These are phyloP conservation scores for Dendrobium chrysotoxum DNA, from an alignment of 106 monocot genomes.

Conservation along the genomic window DNA sequence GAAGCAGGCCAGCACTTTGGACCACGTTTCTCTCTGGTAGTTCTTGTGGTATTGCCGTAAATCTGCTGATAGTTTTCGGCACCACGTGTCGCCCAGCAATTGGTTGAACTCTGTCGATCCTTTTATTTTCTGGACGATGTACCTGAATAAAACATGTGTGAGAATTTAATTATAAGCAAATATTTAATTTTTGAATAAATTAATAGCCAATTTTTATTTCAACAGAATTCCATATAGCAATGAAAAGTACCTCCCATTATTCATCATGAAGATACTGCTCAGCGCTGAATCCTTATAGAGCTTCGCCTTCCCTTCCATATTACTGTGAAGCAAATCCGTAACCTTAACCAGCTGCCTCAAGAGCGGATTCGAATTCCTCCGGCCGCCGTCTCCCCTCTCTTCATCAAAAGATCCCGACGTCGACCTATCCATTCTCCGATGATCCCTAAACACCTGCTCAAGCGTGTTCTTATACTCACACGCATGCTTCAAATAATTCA, in stretches of 20 bases:
- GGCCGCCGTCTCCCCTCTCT: neutral
- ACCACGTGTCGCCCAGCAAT: constrained; percentile 20
- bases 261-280: constrained; percentile 67
- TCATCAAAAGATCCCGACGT: neutral
- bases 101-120: constrained; percentile 38
- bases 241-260: constrained; percentile 36
- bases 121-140: constrained; percentile 62
- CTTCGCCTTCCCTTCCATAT: constrained; percentile 51
- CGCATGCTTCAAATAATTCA: constrained; percentile 18
- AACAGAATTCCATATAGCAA: too few species aligned
- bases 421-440: neutral
- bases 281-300: constrained; percentile 55
- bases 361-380: constrained; percentile 15
- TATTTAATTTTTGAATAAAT: too few species aligned
- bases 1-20: constrained; percentile 18
- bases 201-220: too few species aligned
- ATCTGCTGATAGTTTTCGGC: constrained; percentile 16
- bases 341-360: constrained; percentile 24
- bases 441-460: constrained; percentile 16
- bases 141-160: constrained; percentile 20
- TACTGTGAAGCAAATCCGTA: constrained; percentile 51
- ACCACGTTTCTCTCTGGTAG: constrained; percentile 25
- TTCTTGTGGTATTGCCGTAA: constrained; percentile 25
- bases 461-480: constrained; percentile 18
- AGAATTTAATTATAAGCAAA: neutral